A percentile compares a stretch with the other conserved stretches of the same genome.
phyloP scores from a whole-genome alignment of 805 yeast species.

The Saccharomycopsis sp. region DNA sequence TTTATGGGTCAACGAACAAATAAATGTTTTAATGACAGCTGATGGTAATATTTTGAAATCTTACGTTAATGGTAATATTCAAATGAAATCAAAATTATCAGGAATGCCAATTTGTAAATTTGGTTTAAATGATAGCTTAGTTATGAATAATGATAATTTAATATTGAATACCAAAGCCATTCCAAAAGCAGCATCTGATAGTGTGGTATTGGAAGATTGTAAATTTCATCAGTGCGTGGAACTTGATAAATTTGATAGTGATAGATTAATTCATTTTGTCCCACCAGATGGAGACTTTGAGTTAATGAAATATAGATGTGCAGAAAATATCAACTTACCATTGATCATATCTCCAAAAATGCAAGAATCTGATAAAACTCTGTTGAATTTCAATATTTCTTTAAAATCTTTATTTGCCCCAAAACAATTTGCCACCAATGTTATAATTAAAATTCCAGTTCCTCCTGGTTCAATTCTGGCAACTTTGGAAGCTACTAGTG shows the following conservation, averaged over 20 bases:
- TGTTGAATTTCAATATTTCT: constrained; percentile 46
- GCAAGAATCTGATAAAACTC: constrained; percentile 33
- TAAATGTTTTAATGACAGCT: constrained; percentile 58
- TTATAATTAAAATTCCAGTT: constrained; percentile 54
- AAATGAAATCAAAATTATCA: constrained; percentile 58
- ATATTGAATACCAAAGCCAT: constrained; percentile 25
- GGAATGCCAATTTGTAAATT: constrained; percentile 82
- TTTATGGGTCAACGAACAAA: constrained; percentile 64
- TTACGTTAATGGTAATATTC: constrained; percentile 67
- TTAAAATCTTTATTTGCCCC: constrained; percentile 51
- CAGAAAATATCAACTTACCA: constrained; percentile 56
- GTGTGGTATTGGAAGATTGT: constrained; percentile 59
- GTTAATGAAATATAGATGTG: constrained; percentile 61
- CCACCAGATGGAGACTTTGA: constrained; percentile 90
- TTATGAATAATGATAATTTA: constrained; percentile 21
- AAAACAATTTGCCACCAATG: constrained; percentile 52
- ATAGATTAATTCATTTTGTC: constrained; percentile 54
- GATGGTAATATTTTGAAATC: constrained; percentile 56
- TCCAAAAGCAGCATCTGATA: constrained; percentile 35
- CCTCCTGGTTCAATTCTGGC: constrained; percentile 51
- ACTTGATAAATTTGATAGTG: constrained; percentile 53
- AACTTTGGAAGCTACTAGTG: constrained; percentile 37
- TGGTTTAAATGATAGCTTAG: constrained; percentile 54
- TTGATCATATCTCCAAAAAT: constrained; percentile 53
- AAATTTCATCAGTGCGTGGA: constrained; percentile 85